These are phyloP conservation scores for Kockiozyma suomiensis DNA, from an alignment of 805 yeast genomes.

Conservation along the genomic window DNA sequence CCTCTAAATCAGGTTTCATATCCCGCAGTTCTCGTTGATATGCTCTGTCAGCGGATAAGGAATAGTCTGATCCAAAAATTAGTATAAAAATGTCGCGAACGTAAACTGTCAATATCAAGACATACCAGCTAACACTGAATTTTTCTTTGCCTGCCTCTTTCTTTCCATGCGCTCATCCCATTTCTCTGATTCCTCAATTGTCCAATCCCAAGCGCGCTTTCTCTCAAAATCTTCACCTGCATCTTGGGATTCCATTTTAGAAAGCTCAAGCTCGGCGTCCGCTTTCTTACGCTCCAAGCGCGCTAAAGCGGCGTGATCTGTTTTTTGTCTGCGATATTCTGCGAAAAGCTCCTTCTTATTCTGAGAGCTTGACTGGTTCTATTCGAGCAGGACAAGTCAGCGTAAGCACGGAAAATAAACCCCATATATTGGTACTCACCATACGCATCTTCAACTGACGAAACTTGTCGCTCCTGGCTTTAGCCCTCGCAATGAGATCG, in stretches of 20 bases:
- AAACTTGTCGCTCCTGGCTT: constrained; percentile 21
- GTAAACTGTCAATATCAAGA: constrained; percentile 26
- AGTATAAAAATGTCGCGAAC: too few relatives aligned
- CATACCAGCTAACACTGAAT: constrained; percentile 46
- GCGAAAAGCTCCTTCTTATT: constrained; percentile 33
- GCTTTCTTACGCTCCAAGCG: constrained; percentile 41
- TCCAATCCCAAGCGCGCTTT: constrained; percentile 55
- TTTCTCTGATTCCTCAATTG: constrained; percentile 64
- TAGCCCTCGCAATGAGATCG: constrained; percentile 10
- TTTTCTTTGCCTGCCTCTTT: constrained; percentile 39
- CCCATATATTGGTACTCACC: constrained; percentile 1
- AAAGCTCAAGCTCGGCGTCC: constrained; percentile 47
- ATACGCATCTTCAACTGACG: constrained; percentile 21
- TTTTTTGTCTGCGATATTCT: constrained; percentile 31
- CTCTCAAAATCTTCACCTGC: constrained; percentile 49
- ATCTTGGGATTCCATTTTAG: constrained; percentile 44
- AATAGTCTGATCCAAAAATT: constrained; percentile 46
- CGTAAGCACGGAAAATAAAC: neutral
- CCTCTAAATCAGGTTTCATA: constrained; percentile 47
- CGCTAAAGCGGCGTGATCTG: constrained; percentile 28
- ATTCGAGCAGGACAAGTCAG: neutral
- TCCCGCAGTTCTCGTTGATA: constrained; percentile 56
- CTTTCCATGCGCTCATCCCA: constrained; percentile 55
- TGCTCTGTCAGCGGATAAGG: constrained; percentile 61
- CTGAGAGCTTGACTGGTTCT: constrained; percentile 29